Base-by-base conservation (phyloP, 805 yeast genomes). In the Zygoascus flipseniorum region DNA sequence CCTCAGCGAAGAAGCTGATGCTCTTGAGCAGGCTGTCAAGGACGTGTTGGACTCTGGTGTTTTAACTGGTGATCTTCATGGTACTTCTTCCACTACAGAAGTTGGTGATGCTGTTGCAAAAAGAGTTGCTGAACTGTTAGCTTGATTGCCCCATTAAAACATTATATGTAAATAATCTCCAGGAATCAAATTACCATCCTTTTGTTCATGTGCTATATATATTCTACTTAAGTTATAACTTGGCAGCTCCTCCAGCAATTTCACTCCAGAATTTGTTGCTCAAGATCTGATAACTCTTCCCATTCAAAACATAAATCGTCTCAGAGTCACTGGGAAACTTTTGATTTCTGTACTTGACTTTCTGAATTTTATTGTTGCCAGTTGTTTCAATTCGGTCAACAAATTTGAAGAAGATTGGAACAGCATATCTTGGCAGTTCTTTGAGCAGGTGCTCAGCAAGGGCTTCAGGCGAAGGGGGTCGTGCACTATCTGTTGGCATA, bases 91-190 rank as follows among this genome's bases (percentile, higher is more conserved):
- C 41, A 93, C 99, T 49, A 69, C 76, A 43, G 97, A 92, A 70
- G 97, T 93, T 54, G 98, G 98, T 66, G 95, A 89, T 68, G 97
- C 97, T 44, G 76, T 93, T 65, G 96, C 86, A 45, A 77, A 73
- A 35, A 86, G 85, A 53, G 89, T 89, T 53, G 73, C 77, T 62
- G 73, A 75, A 61, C 72, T 82, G 58, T 74, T 85, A 52, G 43
- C 51, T 13, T 43, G 47, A 44, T 23, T 8, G 47, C 18, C 13
- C 19, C 11, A 3, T 37, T 35, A 39, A 26, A 42, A 48, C 16
- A 11, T 11, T 11, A 35, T 13, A 35, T 35, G 39, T 35, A 35
- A 35, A 35, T 35, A 35, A 5, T 35, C 39, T 35, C 16, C 4
- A 35, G 39, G 39, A 35, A 35, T 35, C 8, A 10, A 23, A 35